Evolutionary conservation across 2,329 filamentous ascomycete species (phyloP).

Genomic region (Thyridium curvatum): DNA sequence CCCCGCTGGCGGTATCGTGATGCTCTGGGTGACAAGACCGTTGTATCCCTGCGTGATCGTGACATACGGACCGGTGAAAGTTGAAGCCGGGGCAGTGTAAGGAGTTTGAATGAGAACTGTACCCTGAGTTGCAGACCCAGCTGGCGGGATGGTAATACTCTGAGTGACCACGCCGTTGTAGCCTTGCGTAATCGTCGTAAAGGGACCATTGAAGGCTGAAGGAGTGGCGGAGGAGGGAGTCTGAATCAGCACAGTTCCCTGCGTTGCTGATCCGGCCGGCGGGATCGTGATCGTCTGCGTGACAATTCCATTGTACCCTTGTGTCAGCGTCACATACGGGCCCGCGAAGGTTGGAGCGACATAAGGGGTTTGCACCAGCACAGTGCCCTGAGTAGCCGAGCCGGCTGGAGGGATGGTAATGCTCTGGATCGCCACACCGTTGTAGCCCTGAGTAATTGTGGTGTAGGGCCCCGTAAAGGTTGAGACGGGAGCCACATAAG

Average conservation of each 20-base stretch:
- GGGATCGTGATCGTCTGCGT: background rate
- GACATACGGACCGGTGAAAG: slow-evolving; percentile 4
- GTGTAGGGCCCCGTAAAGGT: slow-evolving; percentile 4
- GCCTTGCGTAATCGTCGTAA: slow-evolving; percentile 1
- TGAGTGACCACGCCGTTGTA: background rate
- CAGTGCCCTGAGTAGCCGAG: background rate
- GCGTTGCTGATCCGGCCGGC: background rate
- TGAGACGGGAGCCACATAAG: background rate
- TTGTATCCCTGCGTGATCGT: slow-evolving; percentile 3
- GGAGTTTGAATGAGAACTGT: slow-evolving; percentile 4
- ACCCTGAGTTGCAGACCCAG: slow-evolving; percentile 1
- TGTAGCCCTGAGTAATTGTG: slow-evolving; percentile 2
- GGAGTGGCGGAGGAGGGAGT: background rate
- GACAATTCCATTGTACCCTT: background rate
- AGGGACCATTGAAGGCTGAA: background rate
- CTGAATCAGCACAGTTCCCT: slow-evolving; percentile 1
- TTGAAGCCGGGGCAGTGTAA: background rate
- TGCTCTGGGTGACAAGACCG: background rate
- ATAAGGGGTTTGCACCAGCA: slow-evolving; percentile 3
- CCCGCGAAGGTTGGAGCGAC: slow-evolving; percentile 6
- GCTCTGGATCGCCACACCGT: background rate
- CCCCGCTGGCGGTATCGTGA: background rate
- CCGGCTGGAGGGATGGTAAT: slow-evolving; percentile 1
- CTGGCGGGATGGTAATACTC: slow-evolving; percentile 1
- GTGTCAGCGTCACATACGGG: slow-evolving; percentile 7